Conservation (phyloP, 2,329 filamentous ascomycete species). For the Xylaria polymorpha region DNA sequence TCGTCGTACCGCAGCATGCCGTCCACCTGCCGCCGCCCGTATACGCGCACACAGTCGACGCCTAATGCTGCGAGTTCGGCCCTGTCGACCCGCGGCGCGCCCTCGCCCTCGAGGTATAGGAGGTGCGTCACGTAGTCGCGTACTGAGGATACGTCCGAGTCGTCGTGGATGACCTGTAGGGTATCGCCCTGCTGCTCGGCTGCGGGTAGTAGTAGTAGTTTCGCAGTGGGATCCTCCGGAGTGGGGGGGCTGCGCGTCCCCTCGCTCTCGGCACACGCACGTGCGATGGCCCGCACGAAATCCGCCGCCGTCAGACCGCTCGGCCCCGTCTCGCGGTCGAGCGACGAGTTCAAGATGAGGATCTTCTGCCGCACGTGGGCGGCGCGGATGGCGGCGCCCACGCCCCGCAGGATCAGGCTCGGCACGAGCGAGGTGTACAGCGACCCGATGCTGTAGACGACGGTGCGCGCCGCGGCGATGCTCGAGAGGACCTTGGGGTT, state of each 20-base stretch:
- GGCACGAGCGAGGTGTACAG: slow-evolving; percentile 92
- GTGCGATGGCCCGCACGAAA: slow-evolving; percentile 83
- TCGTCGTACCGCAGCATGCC: slow-evolving; percentile 77
- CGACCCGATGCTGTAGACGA: slow-evolving; percentile 94
- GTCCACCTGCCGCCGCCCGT: slow-evolving; percentile 72
- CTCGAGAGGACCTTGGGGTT: slow-evolving; percentile 83
- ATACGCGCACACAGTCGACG: slow-evolving; percentile 81
- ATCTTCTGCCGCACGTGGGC: slow-evolving; percentile 72
- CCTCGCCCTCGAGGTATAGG: slow-evolving; percentile 78
- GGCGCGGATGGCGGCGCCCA: slow-evolving; percentile 69
- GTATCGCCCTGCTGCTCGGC: not conserved
- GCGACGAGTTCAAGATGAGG: slow-evolving; percentile 83
- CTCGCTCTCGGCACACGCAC: slow-evolving; percentile 77
- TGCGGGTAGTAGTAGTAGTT: no score
- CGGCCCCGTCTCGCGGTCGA: slow-evolving; percentile 89
- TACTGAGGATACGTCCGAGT: slow-evolving; percentile 48
- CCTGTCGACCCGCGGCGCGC: slow-evolving; percentile 76
- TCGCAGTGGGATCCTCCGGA: not conserved
- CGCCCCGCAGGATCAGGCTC: slow-evolving; percentile 79
- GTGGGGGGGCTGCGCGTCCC: slow-evolving; percentile 47
- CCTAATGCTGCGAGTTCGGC: slow-evolving; percentile 72
- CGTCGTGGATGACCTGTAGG: not conserved
- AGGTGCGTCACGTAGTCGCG: slow-evolving; percentile 84
- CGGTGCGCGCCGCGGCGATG: slow-evolving; percentile 70
- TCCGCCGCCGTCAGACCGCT: slow-evolving; percentile 71